phyloP scores from a whole-genome alignment of 2,329 filamentous ascomycete species.

The Thermomyces lanuginosus region DNA sequence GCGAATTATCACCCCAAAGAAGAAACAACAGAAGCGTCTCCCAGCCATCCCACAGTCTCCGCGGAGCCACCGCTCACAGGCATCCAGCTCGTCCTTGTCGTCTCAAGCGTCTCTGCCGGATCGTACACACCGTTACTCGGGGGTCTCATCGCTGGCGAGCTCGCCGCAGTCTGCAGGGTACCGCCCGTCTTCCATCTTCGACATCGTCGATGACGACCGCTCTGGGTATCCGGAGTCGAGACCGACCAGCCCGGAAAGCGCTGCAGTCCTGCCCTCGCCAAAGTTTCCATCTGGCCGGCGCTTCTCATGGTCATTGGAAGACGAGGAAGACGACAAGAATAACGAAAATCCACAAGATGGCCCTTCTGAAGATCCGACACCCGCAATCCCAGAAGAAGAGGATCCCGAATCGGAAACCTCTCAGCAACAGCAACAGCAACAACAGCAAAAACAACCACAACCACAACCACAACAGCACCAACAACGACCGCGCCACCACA shows the following conservation, averaged over 20 bases:
- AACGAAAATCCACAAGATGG: not conserved
- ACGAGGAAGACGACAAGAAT: not conserved
- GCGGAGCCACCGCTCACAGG: slow-evolving; percentile 32
- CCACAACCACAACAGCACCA: too few relatives aligned
- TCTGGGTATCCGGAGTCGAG: slow-evolving; percentile 58
- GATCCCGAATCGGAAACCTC: too few relatives aligned
- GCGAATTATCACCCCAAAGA: too few relatives aligned
- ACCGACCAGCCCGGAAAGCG: slow-evolving; percentile 69
- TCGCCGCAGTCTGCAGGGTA: slow-evolving; percentile 66
- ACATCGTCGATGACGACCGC: slow-evolving; percentile 45
- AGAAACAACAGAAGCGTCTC: too few relatives aligned
- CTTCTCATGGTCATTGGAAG: too few relatives aligned
- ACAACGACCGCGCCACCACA: too few relatives aligned
- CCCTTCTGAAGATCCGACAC: too few relatives aligned
- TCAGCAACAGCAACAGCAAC: slow-evolving; percentile 5
- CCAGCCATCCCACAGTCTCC: too few relatives aligned
- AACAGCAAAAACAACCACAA: slow-evolving; percentile 6
- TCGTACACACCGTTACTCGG: slow-evolving; percentile 18
- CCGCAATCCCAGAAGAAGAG: too few relatives aligned
- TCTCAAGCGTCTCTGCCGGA: slow-evolving; percentile 39
- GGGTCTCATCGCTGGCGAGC: slow-evolving; percentile 55
- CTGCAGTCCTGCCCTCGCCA: slow-evolving; percentile 42
- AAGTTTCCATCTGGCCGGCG: too few relatives aligned
- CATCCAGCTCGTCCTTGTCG: slow-evolving; percentile 18
- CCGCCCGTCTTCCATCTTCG: slow-evolving; percentile 60